These are phyloP conservation scores for Phytophthora meadii DNA, from an alignment of 352 stramenopile genomes.

Conservation along the genomic window DNA sequence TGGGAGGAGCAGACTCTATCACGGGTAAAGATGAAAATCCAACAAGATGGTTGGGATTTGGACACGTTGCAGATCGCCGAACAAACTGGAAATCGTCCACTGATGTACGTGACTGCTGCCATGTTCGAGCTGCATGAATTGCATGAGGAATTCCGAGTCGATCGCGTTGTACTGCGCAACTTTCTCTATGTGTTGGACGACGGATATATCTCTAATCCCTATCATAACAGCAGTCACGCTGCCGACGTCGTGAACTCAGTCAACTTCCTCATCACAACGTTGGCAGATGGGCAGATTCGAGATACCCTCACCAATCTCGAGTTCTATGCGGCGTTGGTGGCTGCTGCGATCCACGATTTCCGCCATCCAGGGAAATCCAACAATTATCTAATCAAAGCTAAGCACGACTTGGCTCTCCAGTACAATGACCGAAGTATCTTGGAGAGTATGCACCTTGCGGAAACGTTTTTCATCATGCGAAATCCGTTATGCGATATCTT, in stretches of 20 bases:
- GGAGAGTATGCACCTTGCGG: conserved; percentile 88
- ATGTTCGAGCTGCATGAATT: conserved; percentile 85
- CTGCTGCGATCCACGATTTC: conserved; percentile 88
- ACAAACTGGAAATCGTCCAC: conserved; percentile 62
- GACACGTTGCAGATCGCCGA: conserved; percentile 78
- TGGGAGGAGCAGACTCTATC: conserved; percentile 63
- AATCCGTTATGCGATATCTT: conserved; percentile 83
- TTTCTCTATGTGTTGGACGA: conserved; percentile 83
- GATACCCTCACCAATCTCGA: conserved; percentile 81
- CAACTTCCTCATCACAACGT: conserved; percentile 76
- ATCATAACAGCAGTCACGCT: conserved; percentile 82
- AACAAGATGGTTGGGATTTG: conserved; percentile 75
- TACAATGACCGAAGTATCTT: conserved; percentile 89
- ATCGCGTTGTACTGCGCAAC: conserved; percentile 76
- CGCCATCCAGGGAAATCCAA: conserved; percentile 86
- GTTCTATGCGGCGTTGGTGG: conserved; percentile 81
- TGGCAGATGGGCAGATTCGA: conserved; percentile 75
- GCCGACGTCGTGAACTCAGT: conserved; percentile 87
- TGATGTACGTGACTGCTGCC: conserved; percentile 83
- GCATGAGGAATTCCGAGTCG: conserved; percentile 79
- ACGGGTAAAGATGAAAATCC: conserved; percentile 58
- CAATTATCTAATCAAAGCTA: conserved; percentile 86
- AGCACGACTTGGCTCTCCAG: conserved; percentile 78
- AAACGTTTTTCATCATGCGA: conserved; percentile 85
- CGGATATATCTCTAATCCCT: conserved; percentile 78